phyloP scores from a whole-genome alignment of 2,329 filamentous ascomycete species.

The Penicillium palitans region DNA sequence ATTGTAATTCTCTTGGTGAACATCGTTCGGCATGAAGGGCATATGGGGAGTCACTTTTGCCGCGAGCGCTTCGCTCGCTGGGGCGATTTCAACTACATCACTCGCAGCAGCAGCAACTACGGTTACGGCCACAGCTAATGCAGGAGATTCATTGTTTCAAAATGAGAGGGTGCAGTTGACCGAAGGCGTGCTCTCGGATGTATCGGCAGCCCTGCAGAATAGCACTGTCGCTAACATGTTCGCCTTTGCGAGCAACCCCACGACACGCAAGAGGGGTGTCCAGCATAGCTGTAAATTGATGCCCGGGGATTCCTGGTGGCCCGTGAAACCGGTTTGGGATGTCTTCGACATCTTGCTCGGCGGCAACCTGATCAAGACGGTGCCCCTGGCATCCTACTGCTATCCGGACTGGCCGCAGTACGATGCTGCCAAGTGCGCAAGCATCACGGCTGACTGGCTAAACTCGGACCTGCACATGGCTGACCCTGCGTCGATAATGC shows the following conservation, averaged over 20 bases:
- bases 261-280: conserved; percentile 28
- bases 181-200: conserved; percentile 34
- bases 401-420: conserved; percentile 37
- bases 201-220: conserved; percentile 29
- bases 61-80: conserved; percentile 5
- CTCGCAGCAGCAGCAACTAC: conserved; percentile 15
- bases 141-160: conserved; percentile 9
- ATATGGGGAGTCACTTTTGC: not conserved
- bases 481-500: conserved; percentile 22
- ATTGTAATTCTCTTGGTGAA: not conserved
- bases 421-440: conserved; percentile 33
- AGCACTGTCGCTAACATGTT: conserved; percentile 37
- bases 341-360: conserved; percentile 43
- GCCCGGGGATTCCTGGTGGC: conserved; percentile 26
- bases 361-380: conserved; percentile 33
- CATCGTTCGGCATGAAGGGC: conserved; percentile 5
- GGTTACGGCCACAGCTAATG: not conserved
- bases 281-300: conserved; percentile 43
- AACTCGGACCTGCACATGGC: conserved; percentile 16
- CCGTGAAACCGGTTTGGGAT: conserved; percentile 19
- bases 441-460: conserved; percentile 32
- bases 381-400: conserved; percentile 37
- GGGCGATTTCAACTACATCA: conserved; percentile 6
- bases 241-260: conserved; percentile 27
- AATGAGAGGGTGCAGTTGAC: conserved; percentile 38